phyloP scores from a whole-genome alignment of 768 basidiomycete species.

The Crepidotus variabilis region DNA sequence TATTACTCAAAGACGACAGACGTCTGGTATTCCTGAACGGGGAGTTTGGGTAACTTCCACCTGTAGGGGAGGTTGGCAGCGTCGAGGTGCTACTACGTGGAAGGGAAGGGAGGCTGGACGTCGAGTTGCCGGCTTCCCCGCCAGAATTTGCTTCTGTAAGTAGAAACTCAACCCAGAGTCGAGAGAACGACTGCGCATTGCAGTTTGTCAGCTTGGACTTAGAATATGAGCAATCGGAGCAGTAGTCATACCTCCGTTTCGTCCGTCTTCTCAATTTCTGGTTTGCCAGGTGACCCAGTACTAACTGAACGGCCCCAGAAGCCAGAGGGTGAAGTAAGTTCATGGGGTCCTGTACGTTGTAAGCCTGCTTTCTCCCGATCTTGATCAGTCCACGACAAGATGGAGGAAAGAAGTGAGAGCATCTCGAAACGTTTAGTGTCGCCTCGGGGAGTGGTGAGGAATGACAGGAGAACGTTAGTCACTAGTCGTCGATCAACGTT shows the following conservation, averaged over 20 bases:
- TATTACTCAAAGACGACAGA: slow-evolving; percentile 24
- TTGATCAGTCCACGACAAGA: slow-evolving; percentile 88
- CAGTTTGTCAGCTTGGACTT: slow-evolving; percentile 1
- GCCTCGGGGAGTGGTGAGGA: slow-evolving; percentile 84
- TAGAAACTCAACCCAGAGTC: slow-evolving; percentile 96
- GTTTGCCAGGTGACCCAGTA: slow-evolving; percentile 29
- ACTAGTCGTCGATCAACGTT: slow-evolving; percentile 94
- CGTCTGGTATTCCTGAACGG: slow-evolving; percentile 19
- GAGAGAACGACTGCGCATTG: slow-evolving; percentile 79
- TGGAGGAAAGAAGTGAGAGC: slow-evolving; percentile 80
- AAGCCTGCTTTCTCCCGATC: slow-evolving; percentile 92
- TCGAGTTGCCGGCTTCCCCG: slow-evolving; percentile 19
- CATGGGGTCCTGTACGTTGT: slow-evolving; percentile 42
- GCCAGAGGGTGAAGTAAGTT: slow-evolving; percentile 21
- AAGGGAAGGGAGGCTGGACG: slow-evolving; percentile 16
- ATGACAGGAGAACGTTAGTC: slow-evolving; percentile 89
- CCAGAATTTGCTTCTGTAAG: slow-evolving; percentile 80
- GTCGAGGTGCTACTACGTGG: slow-evolving; percentile 27
- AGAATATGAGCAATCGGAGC: background rate
- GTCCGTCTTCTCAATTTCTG: slow-evolving; percentile 76
- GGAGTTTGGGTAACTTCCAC: slow-evolving; percentile 12
- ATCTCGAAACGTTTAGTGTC: slow-evolving; percentile 98
- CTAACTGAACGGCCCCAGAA: slow-evolving; percentile 42
- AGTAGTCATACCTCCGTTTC: slow-evolving; percentile 68
- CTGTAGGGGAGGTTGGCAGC: slow-evolving; percentile 29